Percentiles rank a stretch among this genome's conserved stretches.
Evolutionary conservation across 257 asterid genomes (phyloP).

Genomic region (Agastache rugosa): DNA sequence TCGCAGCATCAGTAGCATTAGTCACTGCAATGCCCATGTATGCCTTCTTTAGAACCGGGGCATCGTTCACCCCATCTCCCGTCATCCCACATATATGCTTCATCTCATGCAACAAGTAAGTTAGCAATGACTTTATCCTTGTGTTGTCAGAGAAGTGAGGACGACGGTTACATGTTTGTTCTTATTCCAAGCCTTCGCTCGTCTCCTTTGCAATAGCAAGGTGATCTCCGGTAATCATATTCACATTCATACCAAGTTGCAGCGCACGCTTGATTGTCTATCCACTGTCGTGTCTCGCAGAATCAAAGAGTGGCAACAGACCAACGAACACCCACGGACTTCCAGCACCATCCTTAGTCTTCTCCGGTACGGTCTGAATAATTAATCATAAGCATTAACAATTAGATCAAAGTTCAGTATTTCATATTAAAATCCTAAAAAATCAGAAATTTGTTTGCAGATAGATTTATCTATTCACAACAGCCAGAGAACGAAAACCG

Average conservation of each 20-base stretch:
- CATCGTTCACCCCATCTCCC: constrained; percentile 72
- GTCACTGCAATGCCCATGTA: constrained; percentile 68
- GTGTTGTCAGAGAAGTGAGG: constrained; percentile 65
- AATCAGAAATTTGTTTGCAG: neutral
- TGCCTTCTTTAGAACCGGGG: constrained; percentile 62
- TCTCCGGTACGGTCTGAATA: constrained; percentile 62
- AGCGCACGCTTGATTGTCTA: constrained; percentile 78
- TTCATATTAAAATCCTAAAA: neutral
- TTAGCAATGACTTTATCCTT: constrained; percentile 53
- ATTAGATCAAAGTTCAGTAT: neutral
- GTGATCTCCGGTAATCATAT: constrained; percentile 86
- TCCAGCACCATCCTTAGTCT: constrained; percentile 71
- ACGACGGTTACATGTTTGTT: constrained; percentile 68
- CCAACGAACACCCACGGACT: constrained; percentile 75
- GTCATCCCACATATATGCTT: constrained; percentile 71
- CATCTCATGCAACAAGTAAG: constrained; percentile 54
- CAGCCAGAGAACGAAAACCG: constrained; percentile 68
- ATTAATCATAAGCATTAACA: neutral
- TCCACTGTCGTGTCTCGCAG: constrained; percentile 86
- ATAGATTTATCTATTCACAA: constrained; percentile 48
- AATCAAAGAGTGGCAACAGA: constrained; percentile 78
- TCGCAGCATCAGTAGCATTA: constrained; percentile 67
- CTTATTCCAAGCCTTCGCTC: constrained; percentile 72
- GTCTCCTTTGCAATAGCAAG: constrained; percentile 69
- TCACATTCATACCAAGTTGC: constrained; percentile 77